Conservation (phyloP, 176 grass and related monocot species). For the Carex kokanica region DNA sequence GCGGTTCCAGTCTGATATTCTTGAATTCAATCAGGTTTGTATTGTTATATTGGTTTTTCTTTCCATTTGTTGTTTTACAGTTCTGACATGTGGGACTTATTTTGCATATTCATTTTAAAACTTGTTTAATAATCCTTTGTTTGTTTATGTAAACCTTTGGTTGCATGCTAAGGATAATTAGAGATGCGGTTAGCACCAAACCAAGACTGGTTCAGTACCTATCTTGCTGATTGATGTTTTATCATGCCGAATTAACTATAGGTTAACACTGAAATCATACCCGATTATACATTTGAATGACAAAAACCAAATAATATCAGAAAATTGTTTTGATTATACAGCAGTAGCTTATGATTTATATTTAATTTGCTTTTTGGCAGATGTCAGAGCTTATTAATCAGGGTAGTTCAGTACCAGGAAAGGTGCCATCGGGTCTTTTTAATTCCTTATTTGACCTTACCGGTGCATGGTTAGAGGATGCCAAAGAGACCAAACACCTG, state of each 20-base stretch:
- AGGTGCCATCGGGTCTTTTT: constrained; percentile 91
- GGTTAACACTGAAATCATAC: not conserved
- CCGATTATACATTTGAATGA: not conserved
- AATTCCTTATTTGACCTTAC: constrained; percentile 81
- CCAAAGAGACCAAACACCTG: constrained; percentile 69
- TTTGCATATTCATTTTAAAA: not conserved
- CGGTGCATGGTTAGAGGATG: constrained; percentile 84
- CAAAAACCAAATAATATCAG: constrained; percentile 4
- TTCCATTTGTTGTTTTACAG: not conserved
- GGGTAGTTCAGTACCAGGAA: constrained; percentile 78
- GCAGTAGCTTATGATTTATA: constrained; percentile 3
- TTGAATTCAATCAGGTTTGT: constrained; percentile 92
- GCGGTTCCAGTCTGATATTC: constrained; percentile 85
- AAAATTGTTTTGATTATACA: not conserved
- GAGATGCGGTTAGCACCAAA: not conserved
- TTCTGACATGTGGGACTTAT: not conserved
- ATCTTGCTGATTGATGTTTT: not conserved
- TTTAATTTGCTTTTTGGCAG: constrained; percentile 41
- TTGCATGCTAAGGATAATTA: not conserved
- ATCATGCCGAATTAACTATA: not conserved
- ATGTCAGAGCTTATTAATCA: constrained; percentile 98
- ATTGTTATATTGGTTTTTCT: not conserved
- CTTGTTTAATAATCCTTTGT: not conserved
- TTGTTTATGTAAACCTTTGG: not conserved
- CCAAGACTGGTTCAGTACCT: not conserved